phyloP scores from a whole-genome alignment of 768 basidiomycete species.

The Lactarius evosmus region DNA sequence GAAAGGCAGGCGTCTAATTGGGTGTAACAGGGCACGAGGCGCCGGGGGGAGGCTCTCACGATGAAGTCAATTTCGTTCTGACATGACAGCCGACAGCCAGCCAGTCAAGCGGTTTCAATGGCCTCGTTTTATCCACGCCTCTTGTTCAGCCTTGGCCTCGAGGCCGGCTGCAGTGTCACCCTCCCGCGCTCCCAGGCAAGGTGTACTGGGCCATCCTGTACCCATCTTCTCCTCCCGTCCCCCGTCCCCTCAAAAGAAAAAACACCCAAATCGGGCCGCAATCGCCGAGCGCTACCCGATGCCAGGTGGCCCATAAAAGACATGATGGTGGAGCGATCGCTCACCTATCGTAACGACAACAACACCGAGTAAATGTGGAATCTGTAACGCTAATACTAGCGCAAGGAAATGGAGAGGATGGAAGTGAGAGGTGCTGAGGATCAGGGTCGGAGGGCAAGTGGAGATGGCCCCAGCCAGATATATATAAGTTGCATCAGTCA shows the following conservation, averaged over 20 bases:
- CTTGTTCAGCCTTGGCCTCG: conserved; percentile 15
- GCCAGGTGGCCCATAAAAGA: conserved; percentile 19
- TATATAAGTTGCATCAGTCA: conserved; percentile 15
- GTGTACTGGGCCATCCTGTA: not conserved
- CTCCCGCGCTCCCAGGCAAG: conserved; percentile 1
- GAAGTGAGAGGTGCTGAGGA: not conserved
- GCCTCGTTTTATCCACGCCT: conserved; percentile 22
- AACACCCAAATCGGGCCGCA: conserved; percentile 22
- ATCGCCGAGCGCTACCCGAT: conserved; percentile 18
- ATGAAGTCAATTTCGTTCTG: conserved; percentile 15
- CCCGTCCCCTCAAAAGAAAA: conserved; percentile 12
- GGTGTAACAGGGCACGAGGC: conserved; percentile 17
- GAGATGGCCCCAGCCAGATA: not conserved
- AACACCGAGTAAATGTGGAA: not conserved
- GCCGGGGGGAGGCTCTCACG: conserved; percentile 16
- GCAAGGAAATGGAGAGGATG: not conserved
- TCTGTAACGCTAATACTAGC: not conserved
- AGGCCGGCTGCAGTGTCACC: conserved; percentile 1
- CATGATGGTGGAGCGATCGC: conserved; percentile 14
- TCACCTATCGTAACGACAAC: conserved; percentile 8
- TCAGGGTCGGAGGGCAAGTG: conserved; percentile 22
- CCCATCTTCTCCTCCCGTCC: not conserved
- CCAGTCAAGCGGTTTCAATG: conserved; percentile 15
- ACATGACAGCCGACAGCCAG: conserved; percentile 21
- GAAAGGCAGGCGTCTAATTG: too few relatives aligned